Conservation (phyloP, 83 land plant genomes). For the Larix sibirica region DNA sequence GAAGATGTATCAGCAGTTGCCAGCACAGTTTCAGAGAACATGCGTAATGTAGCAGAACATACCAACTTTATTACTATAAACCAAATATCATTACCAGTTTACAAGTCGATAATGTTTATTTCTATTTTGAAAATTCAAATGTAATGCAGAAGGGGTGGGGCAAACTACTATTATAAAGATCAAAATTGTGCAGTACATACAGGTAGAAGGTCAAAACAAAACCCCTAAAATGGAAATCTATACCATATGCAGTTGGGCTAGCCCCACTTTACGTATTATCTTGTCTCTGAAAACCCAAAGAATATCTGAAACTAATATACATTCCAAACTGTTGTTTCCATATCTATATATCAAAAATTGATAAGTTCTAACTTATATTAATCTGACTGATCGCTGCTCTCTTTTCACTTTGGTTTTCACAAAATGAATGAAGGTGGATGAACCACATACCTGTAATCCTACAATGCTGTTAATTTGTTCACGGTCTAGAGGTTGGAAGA, state of each 20-base stretch:
- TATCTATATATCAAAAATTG: background rate
- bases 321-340: background rate
- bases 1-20: background rate
- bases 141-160: background rate
- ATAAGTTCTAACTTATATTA: background rate
- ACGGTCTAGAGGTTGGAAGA: constrained; percentile 78
- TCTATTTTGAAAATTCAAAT: background rate
- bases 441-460: constrained; percentile 71
- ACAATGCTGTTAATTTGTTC: constrained; percentile 93
- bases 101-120: background rate
- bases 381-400: background rate
- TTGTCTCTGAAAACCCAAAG: background rate
- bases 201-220: background rate
- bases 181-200: background rate
- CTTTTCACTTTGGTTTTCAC: background rate
- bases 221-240: background rate
- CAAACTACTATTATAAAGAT: background rate
- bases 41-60: background rate
- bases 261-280: background rate
- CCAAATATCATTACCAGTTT: background rate
- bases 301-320: background rate
- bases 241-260: background rate
- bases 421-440: background rate
- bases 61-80: background rate
- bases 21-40: background rate